Evolutionary conservation across 495 filamentous ascomycete species (phyloP).

Genomic region (Cladorrhinum samala): DNA sequence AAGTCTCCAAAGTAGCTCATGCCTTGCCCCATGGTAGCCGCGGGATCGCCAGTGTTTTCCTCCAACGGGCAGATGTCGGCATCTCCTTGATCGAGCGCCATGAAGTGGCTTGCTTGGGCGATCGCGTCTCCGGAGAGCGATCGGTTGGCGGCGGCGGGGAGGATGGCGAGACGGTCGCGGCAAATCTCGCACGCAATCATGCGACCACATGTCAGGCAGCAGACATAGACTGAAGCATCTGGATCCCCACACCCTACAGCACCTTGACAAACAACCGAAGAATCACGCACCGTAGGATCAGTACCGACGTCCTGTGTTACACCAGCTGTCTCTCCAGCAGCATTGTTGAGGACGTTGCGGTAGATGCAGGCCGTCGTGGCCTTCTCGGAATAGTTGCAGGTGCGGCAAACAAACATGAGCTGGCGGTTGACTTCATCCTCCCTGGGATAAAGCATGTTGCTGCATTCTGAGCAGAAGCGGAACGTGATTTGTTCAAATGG

Average conservation of each 20-base stretch:
- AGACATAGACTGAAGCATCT: constrained; percentile 8
- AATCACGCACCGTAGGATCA: constrained; percentile 90
- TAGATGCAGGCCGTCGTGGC: constrained; percentile 85
- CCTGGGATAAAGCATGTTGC: constrained; percentile 96
- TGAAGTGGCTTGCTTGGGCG: neutral
- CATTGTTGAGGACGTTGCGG: constrained; percentile 81
- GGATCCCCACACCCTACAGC: neutral
- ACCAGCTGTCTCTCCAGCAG: constrained; percentile 90
- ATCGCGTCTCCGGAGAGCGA: neutral
- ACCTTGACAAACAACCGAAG: constrained; percentile 27
- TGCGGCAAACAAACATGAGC: constrained; percentile 65
- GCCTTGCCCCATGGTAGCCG: constrained; percentile 3
- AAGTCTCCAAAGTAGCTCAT: constrained; percentile 11
- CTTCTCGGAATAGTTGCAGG: constrained; percentile 80
- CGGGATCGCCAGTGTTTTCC: constrained; percentile 8
- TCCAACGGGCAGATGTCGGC: constrained; percentile 9
- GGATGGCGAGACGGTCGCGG: constrained; percentile 9
- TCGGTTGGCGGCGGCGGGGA: neutral
- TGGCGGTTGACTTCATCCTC: constrained; percentile 62
- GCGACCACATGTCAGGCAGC: constrained; percentile 16
- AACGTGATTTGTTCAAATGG: constrained; percentile 78
- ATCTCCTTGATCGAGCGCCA: constrained; percentile 6
- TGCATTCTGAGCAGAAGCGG: constrained; percentile 96
- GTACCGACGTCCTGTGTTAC: constrained; percentile 93
- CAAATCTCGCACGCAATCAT: constrained; percentile 16